These are phyloP conservation scores for Rhizophagus sp. DNA, from an alignment of 192 early-diverging fungal species.

Conservation along the genomic window DNA sequence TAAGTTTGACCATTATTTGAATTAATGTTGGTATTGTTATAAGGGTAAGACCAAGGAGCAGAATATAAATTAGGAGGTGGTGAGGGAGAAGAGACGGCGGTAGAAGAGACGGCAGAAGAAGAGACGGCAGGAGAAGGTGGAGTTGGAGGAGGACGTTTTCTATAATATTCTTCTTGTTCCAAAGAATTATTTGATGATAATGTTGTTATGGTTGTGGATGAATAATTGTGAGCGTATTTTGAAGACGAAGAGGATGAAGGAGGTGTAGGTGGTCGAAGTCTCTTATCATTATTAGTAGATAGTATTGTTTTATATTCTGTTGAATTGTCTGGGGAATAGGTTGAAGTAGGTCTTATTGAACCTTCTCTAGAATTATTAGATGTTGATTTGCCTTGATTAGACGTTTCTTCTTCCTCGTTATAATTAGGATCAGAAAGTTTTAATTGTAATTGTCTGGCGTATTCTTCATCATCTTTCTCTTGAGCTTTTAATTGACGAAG, in stretches of 20 bases:
- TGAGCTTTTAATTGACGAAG: background rate
- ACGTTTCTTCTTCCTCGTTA: background rate
- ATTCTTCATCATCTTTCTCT: slow-evolving; percentile 28
- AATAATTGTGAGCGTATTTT: background rate
- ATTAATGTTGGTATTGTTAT: background rate
- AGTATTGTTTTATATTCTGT: background rate
- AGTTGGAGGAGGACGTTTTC: background rate
- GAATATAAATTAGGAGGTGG: background rate
- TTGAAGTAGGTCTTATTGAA: background rate
- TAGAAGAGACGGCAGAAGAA: too few species aligned
- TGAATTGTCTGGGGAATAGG: background rate
- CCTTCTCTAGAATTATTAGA: background rate
- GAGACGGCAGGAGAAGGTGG: background rate
- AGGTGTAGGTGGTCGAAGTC: background rate
- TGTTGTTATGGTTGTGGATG: background rate
- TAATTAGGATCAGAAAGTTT: background rate
- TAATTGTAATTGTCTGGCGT: slow-evolving; percentile 6
- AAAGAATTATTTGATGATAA: background rate
- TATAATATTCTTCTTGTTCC: background rate
- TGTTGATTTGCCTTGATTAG: background rate
- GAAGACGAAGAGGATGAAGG: background rate
- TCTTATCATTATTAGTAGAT: background rate
- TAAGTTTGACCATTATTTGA: background rate
- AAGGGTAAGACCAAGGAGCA: background rate
- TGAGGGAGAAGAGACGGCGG: background rate